These are phyloP conservation scores for Zelopaecilomyces penicillatus DNA, from an alignment of 2,329 filamentous ascomycete genomes.

Conservation along the genomic window DNA sequence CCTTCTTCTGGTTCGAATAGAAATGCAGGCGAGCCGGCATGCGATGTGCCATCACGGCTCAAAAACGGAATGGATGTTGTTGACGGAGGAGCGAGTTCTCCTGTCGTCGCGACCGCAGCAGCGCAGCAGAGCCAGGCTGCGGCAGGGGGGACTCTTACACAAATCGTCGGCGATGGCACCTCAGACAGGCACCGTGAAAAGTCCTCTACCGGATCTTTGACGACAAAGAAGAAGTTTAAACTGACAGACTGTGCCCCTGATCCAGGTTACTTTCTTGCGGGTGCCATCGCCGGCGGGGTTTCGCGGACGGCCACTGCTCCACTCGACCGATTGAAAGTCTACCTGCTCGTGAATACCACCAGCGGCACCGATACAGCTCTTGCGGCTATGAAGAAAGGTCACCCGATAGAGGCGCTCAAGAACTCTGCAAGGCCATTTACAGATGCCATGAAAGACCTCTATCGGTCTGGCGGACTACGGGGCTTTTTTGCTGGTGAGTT, in stretches of 20 bases:
- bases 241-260: slow-evolving; percentile 66
- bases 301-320: slow-evolving; percentile 93
- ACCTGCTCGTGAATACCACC: slow-evolving; percentile 82
- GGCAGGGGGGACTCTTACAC: slow-evolving; percentile 15
- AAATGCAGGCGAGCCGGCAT: slow-evolving; percentile 2
- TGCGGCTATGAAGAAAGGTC: slow-evolving; percentile 61
- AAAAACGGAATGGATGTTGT: slow-evolving; percentile 9
- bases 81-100: slow-evolving; percentile 11
- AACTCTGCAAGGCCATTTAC: slow-evolving; percentile 62
- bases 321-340: slow-evolving; percentile 94
- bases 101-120: slow-evolving; percentile 16
- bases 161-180: slow-evolving; percentile 28
- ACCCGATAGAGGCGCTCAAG: slow-evolving; percentile 53
- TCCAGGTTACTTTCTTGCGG: slow-evolving; percentile 96
- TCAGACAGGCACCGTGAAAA: slow-evolving; percentile 19
- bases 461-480: slow-evolving; percentile 74
- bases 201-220: slow-evolving; percentile 25
- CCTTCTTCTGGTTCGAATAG: slow-evolving; percentile 4
- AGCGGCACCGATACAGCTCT: slow-evolving; percentile 44
- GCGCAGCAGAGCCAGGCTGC: slow-evolving; percentile 15
- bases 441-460: slow-evolving; percentile 68
- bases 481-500: slow-evolving; percentile 87
- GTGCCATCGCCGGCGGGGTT: slow-evolving; percentile 87
- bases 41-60: slow-evolving; percentile 4
- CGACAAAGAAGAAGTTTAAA: slow-evolving; percentile 36